Percentiles rank a stretch among this genome's conserved stretches.
Evolutionary conservation across 2,329 filamentous ascomycete species (phyloP).

Genomic region (Cercospora canescens): DNA sequence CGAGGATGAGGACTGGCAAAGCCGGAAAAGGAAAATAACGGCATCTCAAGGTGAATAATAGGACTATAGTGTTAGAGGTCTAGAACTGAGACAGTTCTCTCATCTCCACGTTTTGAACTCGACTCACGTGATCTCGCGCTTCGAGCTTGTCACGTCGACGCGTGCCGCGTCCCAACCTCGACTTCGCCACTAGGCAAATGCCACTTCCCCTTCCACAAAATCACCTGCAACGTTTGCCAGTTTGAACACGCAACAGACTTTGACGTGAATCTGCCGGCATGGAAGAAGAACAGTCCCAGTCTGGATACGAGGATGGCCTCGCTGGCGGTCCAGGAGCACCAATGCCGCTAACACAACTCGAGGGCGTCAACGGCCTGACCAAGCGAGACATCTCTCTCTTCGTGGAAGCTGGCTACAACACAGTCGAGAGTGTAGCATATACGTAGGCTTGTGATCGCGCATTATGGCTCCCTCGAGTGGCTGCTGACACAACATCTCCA

Average conservation of each 20-base stretch:
- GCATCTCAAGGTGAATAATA: neutral
- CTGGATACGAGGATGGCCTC: slow-evolving; percentile 71
- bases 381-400: slow-evolving; percentile 93
- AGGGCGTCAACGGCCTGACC: slow-evolving; percentile 87
- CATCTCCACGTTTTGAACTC: neutral
- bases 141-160: neutral
- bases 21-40: neutral
- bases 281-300: slow-evolving; percentile 66
- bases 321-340: slow-evolving; percentile 87
- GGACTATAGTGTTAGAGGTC: neutral
- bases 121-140: neutral
- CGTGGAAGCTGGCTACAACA: slow-evolving; percentile 89
- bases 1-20: neutral
- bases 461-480: neutral
- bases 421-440: slow-evolving; percentile 93
- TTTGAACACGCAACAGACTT: neutral
- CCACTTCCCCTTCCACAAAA: neutral
- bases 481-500: slow-evolving; percentile 38
- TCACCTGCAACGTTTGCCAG: neutral
- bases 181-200: neutral
- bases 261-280: slow-evolving; percentile 35
- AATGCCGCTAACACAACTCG: slow-evolving; percentile 79
- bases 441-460: slow-evolving; percentile 56
- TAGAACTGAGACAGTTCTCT: neutral
- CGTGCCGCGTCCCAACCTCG: no score